Conservation (phyloP, 2,329 filamentous ascomycete species). For the Clonostachys byssicola region DNA sequence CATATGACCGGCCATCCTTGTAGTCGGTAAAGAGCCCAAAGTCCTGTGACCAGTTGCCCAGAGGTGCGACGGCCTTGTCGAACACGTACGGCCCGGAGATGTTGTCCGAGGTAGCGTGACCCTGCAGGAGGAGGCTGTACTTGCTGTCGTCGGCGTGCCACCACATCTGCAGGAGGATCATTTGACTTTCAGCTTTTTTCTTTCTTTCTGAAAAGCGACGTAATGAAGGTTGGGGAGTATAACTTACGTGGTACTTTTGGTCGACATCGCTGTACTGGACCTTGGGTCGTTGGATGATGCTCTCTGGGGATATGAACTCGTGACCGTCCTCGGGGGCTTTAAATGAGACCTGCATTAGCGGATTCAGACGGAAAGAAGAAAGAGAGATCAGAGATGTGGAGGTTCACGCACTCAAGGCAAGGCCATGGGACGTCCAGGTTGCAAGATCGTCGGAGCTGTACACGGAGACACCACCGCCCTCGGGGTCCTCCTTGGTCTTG, state of each 20-base stretch:
- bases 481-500: slow-evolving; percentile 51
- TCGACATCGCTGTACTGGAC: slow-evolving; percentile 52
- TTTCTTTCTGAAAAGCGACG: neutral
- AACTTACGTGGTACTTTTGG: slow-evolving; percentile 49
- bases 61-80: slow-evolving; percentile 45
- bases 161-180: slow-evolving; percentile 38
- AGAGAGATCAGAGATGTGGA: neutral
- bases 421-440: slow-evolving; percentile 53
- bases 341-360: neutral
- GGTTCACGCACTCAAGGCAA: slow-evolving; percentile 42
- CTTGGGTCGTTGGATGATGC: slow-evolving; percentile 59
- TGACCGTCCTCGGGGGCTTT: slow-evolving; percentile 47
- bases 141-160: slow-evolving; percentile 58
- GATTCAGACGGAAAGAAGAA: neutral
- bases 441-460: slow-evolving; percentile 58
- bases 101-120: slow-evolving; percentile 46
- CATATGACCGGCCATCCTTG: slow-evolving; percentile 50
- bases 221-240: neutral
- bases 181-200: neutral
- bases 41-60: slow-evolving; percentile 61
- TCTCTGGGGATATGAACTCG: slow-evolving; percentile 46
- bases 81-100: slow-evolving; percentile 51
- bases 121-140: slow-evolving; percentile 52
- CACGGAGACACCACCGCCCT: slow-evolving; percentile 56
- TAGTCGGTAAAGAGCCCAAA: slow-evolving; percentile 58